A percentile compares a stretch with the other conserved stretches of the same genome.
Conservation (phyloP, 495 filamentous ascomycete genomes). For the Talaromyces nanjingensis region DNA sequence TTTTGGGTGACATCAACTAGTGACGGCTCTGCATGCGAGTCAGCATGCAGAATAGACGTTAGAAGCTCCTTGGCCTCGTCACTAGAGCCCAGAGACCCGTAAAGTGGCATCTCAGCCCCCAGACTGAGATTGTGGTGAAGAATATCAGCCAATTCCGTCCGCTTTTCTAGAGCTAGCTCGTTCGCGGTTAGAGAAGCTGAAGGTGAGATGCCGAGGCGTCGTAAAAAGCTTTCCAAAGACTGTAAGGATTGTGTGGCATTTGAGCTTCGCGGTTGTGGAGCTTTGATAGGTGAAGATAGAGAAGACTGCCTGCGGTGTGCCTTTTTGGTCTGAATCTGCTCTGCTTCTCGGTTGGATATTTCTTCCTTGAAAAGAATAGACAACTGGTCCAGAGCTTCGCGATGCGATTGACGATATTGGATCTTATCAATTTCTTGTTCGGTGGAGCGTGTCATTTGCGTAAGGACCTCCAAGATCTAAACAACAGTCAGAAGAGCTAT, state of each 20-base stretch:
- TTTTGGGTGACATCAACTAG: conserved; percentile 21
- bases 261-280: background rate
- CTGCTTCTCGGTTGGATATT: conserved; percentile 10
- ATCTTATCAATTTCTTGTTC: conserved; percentile 23
- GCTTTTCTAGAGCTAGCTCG: conserved; percentile 22
- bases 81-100: conserved; percentile 19
- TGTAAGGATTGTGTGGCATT: conserved; percentile 12
- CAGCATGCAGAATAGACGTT: conserved; percentile 22
- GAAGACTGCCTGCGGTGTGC: conserved; percentile 3
- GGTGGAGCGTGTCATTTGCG: conserved; percentile 31
- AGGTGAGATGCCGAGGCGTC: conserved; percentile 29
- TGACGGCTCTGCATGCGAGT: conserved; percentile 25
- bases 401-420: conserved; percentile 28
- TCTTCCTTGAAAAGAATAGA: conserved; percentile 27
- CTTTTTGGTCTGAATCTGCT: background rate
- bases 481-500: conserved; percentile 6
- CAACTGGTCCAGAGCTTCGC: conserved; percentile 30
- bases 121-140: conserved; percentile 18
- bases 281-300: background rate
- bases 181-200: conserved; percentile 8
- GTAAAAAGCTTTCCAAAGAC: conserved; percentile 27
- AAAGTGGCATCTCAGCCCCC: conserved; percentile 27
- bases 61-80: conserved; percentile 30
- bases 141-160: conserved; percentile 20
- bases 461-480: conserved; percentile 27